These are phyloP conservation scores for Floccularia luteovirens DNA, from an alignment of 768 basidiomycete species.

Conservation along the genomic window DNA sequence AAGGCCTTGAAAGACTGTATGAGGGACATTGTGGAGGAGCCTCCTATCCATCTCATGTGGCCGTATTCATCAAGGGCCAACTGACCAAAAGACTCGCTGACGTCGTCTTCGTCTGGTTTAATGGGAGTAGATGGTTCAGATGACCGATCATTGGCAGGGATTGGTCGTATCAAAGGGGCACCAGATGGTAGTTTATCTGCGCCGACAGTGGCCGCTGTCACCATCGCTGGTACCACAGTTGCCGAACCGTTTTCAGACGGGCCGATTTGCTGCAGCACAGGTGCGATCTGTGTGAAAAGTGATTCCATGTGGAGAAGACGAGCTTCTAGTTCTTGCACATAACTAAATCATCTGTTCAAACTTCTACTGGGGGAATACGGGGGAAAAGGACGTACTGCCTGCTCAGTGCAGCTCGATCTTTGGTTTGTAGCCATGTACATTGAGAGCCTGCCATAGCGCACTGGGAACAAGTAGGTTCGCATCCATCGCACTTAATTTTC, in stretches of 20 bases:
- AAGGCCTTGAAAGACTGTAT: slow-evolving; percentile 81
- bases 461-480: slow-evolving; percentile 80
- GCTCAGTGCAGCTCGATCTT: slow-evolving; percentile 84
- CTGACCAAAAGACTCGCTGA: slow-evolving; percentile 81
- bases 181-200: slow-evolving; percentile 27
- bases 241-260: slow-evolving; percentile 37
- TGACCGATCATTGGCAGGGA: slow-evolving; percentile 23
- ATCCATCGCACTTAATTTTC: slow-evolving; percentile 92
- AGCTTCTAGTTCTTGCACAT: slow-evolving; percentile 88
- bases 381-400: slow-evolving; percentile 58
- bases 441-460: slow-evolving; percentile 66
- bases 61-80: slow-evolving; percentile 86
- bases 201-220: slow-evolving; percentile 22
- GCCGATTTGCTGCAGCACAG: slow-evolving; percentile 67
- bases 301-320: slow-evolving; percentile 84
- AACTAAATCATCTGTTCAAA: slow-evolving; percentile 34
- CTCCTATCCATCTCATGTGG: slow-evolving; percentile 88
- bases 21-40: slow-evolving; percentile 87
- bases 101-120: slow-evolving; percentile 58
- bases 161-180: slow-evolving; percentile 25
- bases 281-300: slow-evolving; percentile 76
- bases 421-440: slow-evolving; percentile 88
- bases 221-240: slow-evolving; percentile 21
- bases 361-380: slow-evolving; percentile 3
- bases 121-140: slow-evolving; percentile 35